Evolutionary conservation across 495 filamentous ascomycete species (phyloP).

Genomic region (Poronia punctata): DNA sequence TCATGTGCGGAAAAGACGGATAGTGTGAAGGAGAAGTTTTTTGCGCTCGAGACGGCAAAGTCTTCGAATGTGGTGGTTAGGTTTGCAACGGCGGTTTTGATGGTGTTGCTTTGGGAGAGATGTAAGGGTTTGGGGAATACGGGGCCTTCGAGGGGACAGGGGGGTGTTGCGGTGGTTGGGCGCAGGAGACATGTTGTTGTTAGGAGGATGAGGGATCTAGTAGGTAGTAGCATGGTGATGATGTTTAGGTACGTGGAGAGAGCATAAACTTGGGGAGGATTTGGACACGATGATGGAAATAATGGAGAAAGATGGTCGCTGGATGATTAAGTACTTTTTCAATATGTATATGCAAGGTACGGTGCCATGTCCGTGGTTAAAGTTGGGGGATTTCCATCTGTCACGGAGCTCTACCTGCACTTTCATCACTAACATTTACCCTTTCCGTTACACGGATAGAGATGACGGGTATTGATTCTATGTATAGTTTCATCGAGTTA

Average conservation of each 20-base stretch:
- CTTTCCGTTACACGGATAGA: background rate
- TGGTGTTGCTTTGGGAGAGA: slow-evolving; percentile 23
- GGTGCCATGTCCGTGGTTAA: too few relatives aligned
- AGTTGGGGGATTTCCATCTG: background rate
- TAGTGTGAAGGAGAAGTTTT: slow-evolving; percentile 42
- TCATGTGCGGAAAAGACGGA: slow-evolving; percentile 42
- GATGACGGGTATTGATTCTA: too few relatives aligned
- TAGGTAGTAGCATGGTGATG: too few relatives aligned
- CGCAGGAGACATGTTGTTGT: slow-evolving; percentile 10
- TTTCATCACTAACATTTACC: too few relatives aligned
- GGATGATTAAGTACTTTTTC: too few relatives aligned
- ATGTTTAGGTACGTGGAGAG: too few relatives aligned
- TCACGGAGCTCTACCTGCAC: background rate
- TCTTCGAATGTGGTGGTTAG: slow-evolving; percentile 27
- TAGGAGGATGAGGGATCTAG: too few relatives aligned
- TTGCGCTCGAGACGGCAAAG: slow-evolving; percentile 14
- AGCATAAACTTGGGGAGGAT: too few relatives aligned
- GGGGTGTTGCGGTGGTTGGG: slow-evolving; percentile 17
- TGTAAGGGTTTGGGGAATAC: slow-evolving; percentile 37
- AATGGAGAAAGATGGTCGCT: too few relatives aligned
- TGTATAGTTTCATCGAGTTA: too few relatives aligned
- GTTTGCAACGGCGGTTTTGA: slow-evolving; percentile 29
- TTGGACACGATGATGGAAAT: too few relatives aligned
- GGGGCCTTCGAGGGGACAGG: slow-evolving; percentile 45
- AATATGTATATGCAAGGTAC: too few relatives aligned